Base-by-base conservation (phyloP, 1,284 basidiomycete genomes). In the Microbotryum intermedium region DNA sequence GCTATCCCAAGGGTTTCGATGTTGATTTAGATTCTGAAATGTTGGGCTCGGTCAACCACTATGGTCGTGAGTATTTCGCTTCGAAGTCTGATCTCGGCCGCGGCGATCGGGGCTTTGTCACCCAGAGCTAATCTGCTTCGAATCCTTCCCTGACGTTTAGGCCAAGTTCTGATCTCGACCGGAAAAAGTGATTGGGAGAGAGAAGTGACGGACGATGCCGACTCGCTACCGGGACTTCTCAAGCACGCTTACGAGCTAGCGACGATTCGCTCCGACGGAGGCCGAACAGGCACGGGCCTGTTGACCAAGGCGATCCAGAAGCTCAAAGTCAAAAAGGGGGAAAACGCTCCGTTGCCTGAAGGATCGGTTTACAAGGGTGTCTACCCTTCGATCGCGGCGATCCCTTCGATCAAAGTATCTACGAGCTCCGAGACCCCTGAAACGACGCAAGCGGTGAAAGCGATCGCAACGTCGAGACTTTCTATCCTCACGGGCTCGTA, bases 401-500 rank as follows among this genome's bases (percentile, higher is more conserved):
- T 16, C 13, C 34, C 34, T 39, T 11, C 34, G 18, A 11, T 39
- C 34, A 39, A 39, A 39, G 16, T 16, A 39, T 39, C 34, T 39
- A 39, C 13, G 34, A 39, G 11, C 34, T 11, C 34, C 13, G 34
- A 3, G 34, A 16, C 34, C 34, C 11, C 34, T 13, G 34, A 39
- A 3, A 9, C 20, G 44, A 54, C 26, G 42, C 62, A 66, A 64
- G 48, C 52, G 85, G 85, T 72, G 74, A 76, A 46, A 77, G 81
- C 10, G 28, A 69, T 78, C 21, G 80, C 83, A 57, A 77, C 81
- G 4, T 79, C 77, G 18, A 78, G 79, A 43, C 79, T 89, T 58
- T 84, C 87, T 7, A 84, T 92, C 53, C 79, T 90, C 30, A 87
- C 91, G 70, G 87, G 87, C 47, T 89, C 86, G 68, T 88, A 91